These are phyloP conservation scores for Epichloe uncinata DNA, from an alignment of 2,329 filamentous ascomycete species.

Conservation along the genomic window DNA sequence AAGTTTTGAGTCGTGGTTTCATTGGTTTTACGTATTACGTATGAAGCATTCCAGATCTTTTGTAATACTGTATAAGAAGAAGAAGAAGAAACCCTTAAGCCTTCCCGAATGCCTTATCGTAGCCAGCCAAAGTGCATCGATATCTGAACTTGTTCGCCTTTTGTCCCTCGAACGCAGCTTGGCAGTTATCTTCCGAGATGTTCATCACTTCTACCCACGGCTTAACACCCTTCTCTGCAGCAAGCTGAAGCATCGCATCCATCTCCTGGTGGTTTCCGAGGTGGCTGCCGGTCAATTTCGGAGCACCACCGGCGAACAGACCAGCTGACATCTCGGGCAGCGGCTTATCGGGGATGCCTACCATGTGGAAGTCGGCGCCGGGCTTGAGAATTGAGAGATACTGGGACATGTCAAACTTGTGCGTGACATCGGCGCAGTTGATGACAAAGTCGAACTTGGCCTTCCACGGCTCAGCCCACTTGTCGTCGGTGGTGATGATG, in stretches of 20 bases:
- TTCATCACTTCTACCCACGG: conserved; percentile 49
- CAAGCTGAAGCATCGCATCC: conserved; percentile 42
- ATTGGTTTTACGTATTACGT: too few relatives aligned
- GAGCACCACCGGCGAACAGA: conserved; percentile 35
- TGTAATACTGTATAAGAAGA: too few relatives aligned
- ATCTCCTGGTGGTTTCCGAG: conserved; percentile 49
- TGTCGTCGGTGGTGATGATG: conserved; percentile 32
- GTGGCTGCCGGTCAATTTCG: conserved; percentile 40
- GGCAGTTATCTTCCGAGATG: conserved; percentile 53
- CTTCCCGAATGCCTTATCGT: conserved; percentile 45
- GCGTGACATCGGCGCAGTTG: conserved; percentile 34
- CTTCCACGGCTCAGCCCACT: conserved; percentile 43
- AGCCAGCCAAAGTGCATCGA: conserved; percentile 56
- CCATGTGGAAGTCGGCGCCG: conserved; percentile 42
- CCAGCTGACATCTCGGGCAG: conserved; percentile 28
- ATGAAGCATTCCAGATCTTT: too few relatives aligned
- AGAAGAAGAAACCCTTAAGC: background rate
- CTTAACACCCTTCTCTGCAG: conserved; percentile 38
- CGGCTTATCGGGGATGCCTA: conserved; percentile 40
- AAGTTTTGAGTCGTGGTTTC: too few relatives aligned
- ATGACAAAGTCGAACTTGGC: conserved; percentile 38
- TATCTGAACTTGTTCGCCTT: conserved; percentile 60
- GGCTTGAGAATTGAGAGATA: conserved; percentile 40
- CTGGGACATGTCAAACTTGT: conserved; percentile 39
- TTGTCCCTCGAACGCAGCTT: conserved; percentile 55